Conservation (phyloP, 345 rosid species). For the Eucalyptus pumila region DNA sequence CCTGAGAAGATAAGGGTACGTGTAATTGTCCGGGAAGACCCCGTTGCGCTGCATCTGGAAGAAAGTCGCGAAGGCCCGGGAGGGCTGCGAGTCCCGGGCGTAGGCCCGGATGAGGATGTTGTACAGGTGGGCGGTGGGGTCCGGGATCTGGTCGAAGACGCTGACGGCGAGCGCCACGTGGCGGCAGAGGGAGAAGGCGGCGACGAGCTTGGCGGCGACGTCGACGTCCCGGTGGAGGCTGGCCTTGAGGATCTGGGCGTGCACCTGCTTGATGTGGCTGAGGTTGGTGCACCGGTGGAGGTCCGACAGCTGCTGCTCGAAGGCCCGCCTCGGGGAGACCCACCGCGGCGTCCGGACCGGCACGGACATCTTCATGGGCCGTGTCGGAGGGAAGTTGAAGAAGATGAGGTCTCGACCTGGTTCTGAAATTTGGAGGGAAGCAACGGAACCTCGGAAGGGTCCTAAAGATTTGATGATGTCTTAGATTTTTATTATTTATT, state of each 20-base stretch:
- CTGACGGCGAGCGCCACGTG: slow-evolving; percentile 35
- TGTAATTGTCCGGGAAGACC: slow-evolving; percentile 56
- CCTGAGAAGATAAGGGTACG: slow-evolving; percentile 73
- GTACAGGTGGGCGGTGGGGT: slow-evolving; percentile 48
- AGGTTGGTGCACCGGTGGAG: slow-evolving; percentile 65
- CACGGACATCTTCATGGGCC: neutral
- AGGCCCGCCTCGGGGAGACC: slow-evolving; percentile 9
- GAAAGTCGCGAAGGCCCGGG: slow-evolving; percentile 49
- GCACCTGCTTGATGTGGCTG: slow-evolving; percentile 49
- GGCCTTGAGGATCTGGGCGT: slow-evolving; percentile 57
- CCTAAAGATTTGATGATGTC: neutral
- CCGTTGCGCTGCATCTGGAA: slow-evolving; percentile 50
- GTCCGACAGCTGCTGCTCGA: slow-evolving; percentile 56
- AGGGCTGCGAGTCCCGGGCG: slow-evolving; percentile 33
- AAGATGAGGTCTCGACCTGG: neutral
- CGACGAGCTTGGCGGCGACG: slow-evolving; percentile 58
- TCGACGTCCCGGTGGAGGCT: slow-evolving; percentile 44
- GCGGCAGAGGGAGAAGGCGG: slow-evolving; percentile 58
- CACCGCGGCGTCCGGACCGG: neutral
- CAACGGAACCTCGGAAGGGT: neutral
- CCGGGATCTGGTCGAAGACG: slow-evolving; percentile 48
- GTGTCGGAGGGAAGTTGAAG: neutral
- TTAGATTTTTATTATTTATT: no score
- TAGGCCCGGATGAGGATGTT: slow-evolving; percentile 63
- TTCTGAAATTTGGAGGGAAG: neutral